Base-by-base conservation (phyloP, 805 yeast species). In the Candida nanaspora region DNA sequence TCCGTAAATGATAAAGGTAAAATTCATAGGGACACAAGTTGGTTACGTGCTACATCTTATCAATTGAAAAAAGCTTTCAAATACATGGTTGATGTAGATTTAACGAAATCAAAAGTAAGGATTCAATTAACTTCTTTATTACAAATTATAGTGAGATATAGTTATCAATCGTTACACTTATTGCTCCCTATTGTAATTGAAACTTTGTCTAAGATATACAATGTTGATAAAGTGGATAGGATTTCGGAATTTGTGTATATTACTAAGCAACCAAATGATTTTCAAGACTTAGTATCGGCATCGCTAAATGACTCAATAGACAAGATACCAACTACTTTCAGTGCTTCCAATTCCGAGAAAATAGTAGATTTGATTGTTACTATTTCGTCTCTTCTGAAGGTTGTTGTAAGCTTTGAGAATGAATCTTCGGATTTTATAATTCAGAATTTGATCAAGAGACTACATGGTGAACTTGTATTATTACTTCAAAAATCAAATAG, bases 41-140 rank as follows among this genome's bases (percentile, higher is more conserved):
- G 86, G 86, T 52, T 78, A n/a, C 62, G 54, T 13, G 78, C 72
- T 0, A 76, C 83, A 0, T 57, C 72, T 4, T 49, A 56, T 15
- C 85, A 80, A 49, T 61, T 78, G 3, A 61, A 62, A 37, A 55
- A 68, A 15, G 76, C 81, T 0, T 43, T 80, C 6, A 55, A 61
- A 20, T 48, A 63, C 2, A 56, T 72, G 20, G 33, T 53, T 14
- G 49, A 46, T 16, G 37, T 62, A 1, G 46, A 41, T 15, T 33
- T 51, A 6, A 50, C 53, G 1, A 61, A 63, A 27, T 39, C 42
- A 5, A 65, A 65, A 39, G 70, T 70, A 5, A 55, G 58, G 37
- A 43, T 48, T 16, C 47, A 60, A 1, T 38, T 72, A 13, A 51
- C 59, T 18, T 45, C 45, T 2, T 55, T 73, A 8, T 55, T 62